Conservation (phyloP, 805 yeast genomes). For the Candida multigemmis region DNA sequence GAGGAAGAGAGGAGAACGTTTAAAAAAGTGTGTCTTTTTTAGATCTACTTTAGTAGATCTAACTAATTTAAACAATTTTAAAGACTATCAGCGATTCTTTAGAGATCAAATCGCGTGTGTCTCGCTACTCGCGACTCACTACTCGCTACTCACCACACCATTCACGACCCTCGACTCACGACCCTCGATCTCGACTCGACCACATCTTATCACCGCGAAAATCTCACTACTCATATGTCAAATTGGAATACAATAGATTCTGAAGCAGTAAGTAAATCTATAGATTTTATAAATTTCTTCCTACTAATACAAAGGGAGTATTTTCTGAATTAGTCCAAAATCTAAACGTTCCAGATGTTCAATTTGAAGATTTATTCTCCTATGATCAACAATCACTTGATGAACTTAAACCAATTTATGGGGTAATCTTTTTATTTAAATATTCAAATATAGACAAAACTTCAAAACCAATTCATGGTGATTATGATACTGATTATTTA, state of each 20-base stretch:
- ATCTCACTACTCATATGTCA: slow-evolving; percentile 6
- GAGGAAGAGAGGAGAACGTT: too few relatives aligned
- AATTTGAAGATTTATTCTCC: slow-evolving; percentile 49
- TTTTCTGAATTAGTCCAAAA: slow-evolving; percentile 55
- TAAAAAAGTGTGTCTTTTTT: too few relatives aligned
- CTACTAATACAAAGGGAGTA: slow-evolving; percentile 32
- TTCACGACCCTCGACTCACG: too few relatives aligned
- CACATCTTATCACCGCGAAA: not conserved
- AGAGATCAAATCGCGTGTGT: too few relatives aligned
- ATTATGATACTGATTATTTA: slow-evolving; percentile 24
- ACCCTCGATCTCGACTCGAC: not conserved
- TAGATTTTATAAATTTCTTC: not conserved
- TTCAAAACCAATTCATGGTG: slow-evolving; percentile 35
- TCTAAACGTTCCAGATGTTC: slow-evolving; percentile 42
- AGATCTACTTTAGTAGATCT: too few relatives aligned
- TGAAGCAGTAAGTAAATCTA: slow-evolving; percentile 37
- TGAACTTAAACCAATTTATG: slow-evolving; percentile 37
- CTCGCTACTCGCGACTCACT: too few relatives aligned
- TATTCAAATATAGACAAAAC: slow-evolving; percentile 36
- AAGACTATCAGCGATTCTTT: too few relatives aligned
- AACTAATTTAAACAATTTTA: too few relatives aligned
- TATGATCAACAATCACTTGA: slow-evolving; percentile 36
- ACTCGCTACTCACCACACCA: too few relatives aligned
- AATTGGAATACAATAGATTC: slow-evolving; percentile 62
- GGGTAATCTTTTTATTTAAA: slow-evolving; percentile 56